Evolutionary conservation across 495 filamentous ascomycete genomes (phyloP).

Genomic region (Neurospora sp.): DNA sequence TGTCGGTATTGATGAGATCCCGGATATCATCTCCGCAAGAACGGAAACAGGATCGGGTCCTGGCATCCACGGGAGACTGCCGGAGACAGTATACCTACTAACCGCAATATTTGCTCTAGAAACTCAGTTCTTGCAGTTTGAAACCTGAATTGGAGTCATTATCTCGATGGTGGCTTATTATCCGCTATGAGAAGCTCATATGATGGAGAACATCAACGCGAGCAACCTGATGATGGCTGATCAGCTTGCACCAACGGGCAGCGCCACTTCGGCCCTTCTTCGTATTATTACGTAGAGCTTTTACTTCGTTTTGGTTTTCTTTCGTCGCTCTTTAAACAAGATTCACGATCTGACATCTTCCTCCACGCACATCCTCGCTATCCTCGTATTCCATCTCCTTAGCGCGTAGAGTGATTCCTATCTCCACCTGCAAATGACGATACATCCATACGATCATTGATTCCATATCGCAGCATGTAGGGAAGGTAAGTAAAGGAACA

Average conservation of each 20-base stretch:
- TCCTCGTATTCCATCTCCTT: not conserved
- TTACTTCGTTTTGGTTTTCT: not conserved
- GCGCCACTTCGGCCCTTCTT: not conserved
- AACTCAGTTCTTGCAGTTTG: not conserved
- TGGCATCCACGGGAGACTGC: not conserved
- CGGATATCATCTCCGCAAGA: not conserved
- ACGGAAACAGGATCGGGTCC: not conserved
- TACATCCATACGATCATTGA: not conserved
- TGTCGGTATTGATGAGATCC: not conserved
- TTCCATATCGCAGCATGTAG: not conserved
- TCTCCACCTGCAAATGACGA: not conserved
- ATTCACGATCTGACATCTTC: not conserved
- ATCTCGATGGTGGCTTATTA: not conserved
- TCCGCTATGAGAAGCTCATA: not conserved
- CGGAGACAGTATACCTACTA: not conserved
- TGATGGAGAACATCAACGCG: not conserved
- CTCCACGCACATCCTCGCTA: not conserved
- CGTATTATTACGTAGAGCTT: not conserved
- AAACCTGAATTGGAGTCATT: not conserved
- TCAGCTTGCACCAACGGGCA: not conserved
- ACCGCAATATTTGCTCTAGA: not conserved
- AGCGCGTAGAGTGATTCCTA: not conserved
- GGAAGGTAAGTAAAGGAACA: not conserved
- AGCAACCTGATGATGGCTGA: not conserved
- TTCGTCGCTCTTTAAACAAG: not conserved